Base-by-base conservation (phyloP, 768 basidiomycete genomes). In the Lentinula raphanica region DNA sequence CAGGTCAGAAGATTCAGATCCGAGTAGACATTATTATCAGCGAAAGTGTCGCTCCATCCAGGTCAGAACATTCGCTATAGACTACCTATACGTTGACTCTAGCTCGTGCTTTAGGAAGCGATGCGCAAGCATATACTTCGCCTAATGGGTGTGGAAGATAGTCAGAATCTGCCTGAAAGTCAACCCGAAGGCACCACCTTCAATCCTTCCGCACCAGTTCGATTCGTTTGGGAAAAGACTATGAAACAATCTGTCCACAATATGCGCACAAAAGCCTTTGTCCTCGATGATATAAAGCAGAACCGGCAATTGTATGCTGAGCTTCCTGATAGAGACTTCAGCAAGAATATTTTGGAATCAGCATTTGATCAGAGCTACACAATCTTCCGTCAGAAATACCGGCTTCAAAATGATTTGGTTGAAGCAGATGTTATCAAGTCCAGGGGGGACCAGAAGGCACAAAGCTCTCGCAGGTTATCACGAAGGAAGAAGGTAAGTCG, bases 161-260 rank as follows among this genome's bases (percentile, higher is more conserved):
- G 84, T 63, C 81, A 82, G 59, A 66, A 78, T 1, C 71, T 90
- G 7, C 89, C 89, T 0, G 81, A 82, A 57, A 83, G 79, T 54
- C 82, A 88, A 63, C 62, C 64, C 9, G 88, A 90, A 64, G 85
- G 82, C 15, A 72, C 68, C 11, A 64, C 70, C 3, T 63, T 84
- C 1, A 72, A 70, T 2, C 64, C 73, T 11, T 67, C 75, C 21
- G 79, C 84, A n/a, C 80, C 87, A 1, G 75, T 90, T 13, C 84
- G 88, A 19, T 90, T 90, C 62, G 84, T 89, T 3, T 91, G 89
- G 89, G 83, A 86, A 60, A 88, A 88, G 67, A 91, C 89, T 2
- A 75, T 80, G 11, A 87, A 84, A 59, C 86, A 90, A 63, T 90
- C 88, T 1, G 78, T 83, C 19, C 88, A 90, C 64, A 91, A 91